Evolutionary conservation across 2,329 filamentous ascomycete species (phyloP).

Genomic region (Aschersonia sp.): DNA sequence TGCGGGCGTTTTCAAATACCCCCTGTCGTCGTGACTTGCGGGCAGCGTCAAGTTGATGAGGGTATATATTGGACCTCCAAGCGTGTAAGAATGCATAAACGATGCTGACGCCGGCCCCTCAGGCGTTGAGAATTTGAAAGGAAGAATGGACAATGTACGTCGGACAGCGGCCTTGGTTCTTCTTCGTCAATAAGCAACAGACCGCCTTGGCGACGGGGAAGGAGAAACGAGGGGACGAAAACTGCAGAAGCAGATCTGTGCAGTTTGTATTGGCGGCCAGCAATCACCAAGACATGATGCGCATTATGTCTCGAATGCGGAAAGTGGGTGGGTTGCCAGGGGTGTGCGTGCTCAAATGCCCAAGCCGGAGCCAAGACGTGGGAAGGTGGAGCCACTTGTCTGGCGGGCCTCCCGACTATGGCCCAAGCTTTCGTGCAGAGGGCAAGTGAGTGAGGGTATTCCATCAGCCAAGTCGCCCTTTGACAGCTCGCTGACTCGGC

Average conservation of each 20-base stretch:
- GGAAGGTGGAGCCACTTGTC: neutral
- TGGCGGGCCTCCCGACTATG: neutral
- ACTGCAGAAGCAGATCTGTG: neutral
- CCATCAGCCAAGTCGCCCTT: neutral
- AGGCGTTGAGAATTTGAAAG: no score
- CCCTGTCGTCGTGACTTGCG: neutral
- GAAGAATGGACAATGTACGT: no score
- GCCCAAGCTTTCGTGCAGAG: neutral
- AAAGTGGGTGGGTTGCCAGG: conserved; percentile 11
- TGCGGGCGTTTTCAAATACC: conserved; percentile 1
- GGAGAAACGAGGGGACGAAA: neutral
- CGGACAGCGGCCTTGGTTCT: no score
- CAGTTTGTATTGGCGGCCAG: neutral
- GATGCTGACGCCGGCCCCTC: no score
- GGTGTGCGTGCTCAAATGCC: conserved; percentile 1
- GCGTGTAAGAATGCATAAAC: neutral
- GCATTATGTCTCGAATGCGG: conserved; percentile 18
- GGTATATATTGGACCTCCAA: neutral
- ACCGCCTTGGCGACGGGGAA: neutral
- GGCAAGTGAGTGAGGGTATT: neutral
- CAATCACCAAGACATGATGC: conserved; percentile 8
- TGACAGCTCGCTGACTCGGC: neutral
- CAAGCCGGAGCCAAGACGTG: neutral
- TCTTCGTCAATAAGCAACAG: no score
- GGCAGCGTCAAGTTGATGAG: neutral